A percentile compares a stretch with the other conserved stretches of the same genome.
These are phyloP conservation scores for Vitis rotundifolia DNA, from an alignment of 164 flowering plant species.

Conservation along the genomic window DNA sequence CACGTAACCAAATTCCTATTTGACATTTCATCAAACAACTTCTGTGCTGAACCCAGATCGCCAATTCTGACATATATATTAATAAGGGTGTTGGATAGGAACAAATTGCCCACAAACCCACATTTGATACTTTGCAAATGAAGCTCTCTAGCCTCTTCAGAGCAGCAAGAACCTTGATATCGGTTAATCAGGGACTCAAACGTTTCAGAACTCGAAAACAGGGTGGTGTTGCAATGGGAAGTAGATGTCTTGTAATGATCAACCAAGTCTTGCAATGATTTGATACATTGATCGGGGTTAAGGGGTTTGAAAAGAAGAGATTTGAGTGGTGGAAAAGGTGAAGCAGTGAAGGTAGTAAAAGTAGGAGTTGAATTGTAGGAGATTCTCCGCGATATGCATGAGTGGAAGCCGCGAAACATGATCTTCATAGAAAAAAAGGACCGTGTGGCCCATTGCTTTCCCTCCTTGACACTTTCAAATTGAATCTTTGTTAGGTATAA, in stretches of 20 bases:
- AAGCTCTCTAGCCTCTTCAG: constrained; percentile 42
- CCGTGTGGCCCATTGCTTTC: not conserved
- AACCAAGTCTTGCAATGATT: constrained; percentile 10
- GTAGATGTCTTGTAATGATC: constrained; percentile 12
- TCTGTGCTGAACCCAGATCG: constrained; percentile 47
- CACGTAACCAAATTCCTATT: constrained; percentile 64
- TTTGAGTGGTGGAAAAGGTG: not conserved
- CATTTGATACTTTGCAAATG: constrained; percentile 48
- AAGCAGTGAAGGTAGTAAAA: constrained; percentile 4
- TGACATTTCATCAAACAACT: constrained; percentile 76
- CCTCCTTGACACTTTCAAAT: not conserved
- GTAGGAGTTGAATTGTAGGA: not conserved
- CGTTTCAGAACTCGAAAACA: constrained; percentile 11
- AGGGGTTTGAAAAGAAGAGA: constrained; percentile 10
- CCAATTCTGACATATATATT: constrained; percentile 49
- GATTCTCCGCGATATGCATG: constrained; percentile 6
- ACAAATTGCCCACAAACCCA: constrained; percentile 53
- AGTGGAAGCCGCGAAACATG: constrained; percentile 18
- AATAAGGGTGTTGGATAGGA: constrained; percentile 62
- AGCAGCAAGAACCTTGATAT: constrained; percentile 25
- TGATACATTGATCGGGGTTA: not conserved
- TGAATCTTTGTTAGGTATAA: no score
- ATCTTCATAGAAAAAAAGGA: not conserved
- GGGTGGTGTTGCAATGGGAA: constrained; percentile 1
- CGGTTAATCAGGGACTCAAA: constrained; percentile 36